Evolutionary conservation across 805 yeast species (phyloP).

Genomic region (Metschnikowia henanensis): DNA sequence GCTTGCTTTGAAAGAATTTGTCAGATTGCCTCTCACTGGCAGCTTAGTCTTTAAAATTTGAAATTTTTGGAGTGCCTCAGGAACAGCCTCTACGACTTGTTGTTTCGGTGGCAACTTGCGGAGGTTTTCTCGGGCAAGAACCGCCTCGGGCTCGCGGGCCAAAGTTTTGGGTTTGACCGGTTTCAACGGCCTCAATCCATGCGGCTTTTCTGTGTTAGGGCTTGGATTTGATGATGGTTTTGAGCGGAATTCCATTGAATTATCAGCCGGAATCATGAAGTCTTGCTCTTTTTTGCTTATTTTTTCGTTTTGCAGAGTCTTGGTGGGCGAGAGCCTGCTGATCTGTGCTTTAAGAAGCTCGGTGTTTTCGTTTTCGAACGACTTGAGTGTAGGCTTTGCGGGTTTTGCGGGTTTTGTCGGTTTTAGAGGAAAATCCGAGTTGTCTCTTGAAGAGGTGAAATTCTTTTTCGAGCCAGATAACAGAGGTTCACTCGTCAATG

Average conservation of each 20-base stretch:
- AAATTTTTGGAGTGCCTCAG: conserved; percentile 27
- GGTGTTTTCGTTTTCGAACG: conserved; percentile 9
- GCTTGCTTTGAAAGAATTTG: too few species aligned
- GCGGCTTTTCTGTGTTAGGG: neutral
- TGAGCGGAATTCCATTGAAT: neutral
- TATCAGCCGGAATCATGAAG: neutral
- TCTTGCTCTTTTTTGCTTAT: neutral
- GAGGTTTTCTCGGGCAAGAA: conserved; percentile 11
- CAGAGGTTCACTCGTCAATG: neutral
- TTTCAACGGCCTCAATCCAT: conserved; percentile 19
- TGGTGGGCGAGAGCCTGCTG: conserved; percentile 13
- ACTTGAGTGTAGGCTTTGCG: conserved; percentile 16
- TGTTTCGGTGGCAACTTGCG: conserved; percentile 10
- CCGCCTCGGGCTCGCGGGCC: conserved; percentile 9
- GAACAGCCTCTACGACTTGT: conserved; percentile 9
- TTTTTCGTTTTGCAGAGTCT: conserved; percentile 1
- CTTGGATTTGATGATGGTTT: neutral
- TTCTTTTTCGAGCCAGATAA: neutral
- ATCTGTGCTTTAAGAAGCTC: conserved; percentile 10
- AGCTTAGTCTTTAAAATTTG: conserved; percentile 11
- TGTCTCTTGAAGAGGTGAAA: neutral
- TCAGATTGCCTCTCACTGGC: neutral
- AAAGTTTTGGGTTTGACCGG: conserved; percentile 10
- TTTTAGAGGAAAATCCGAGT: neutral
- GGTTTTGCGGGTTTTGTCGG: conserved; percentile 17